A percentile compares a stretch with the other conserved stretches of the same genome.
These are phyloP conservation scores for Globisporangium rhizosaccharum DNA, from an alignment of 352 stramenopile genomes.

Conservation along the genomic window DNA sequence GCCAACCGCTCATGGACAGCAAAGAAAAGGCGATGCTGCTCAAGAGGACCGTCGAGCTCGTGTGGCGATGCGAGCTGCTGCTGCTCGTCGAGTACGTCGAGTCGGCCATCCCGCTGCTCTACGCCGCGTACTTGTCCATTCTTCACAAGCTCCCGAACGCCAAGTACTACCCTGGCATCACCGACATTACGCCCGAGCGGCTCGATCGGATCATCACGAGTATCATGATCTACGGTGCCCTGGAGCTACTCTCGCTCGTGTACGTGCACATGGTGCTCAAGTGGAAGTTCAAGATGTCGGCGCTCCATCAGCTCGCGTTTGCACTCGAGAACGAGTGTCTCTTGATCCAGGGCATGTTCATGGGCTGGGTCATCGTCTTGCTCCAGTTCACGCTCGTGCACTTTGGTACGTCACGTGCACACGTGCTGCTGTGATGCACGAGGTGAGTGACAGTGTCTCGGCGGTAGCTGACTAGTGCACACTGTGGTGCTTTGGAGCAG, in stretches of 20 bases:
- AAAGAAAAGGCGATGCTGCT: not conserved
- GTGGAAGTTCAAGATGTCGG: constrained; percentile 6
- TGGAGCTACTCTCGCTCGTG: constrained; percentile 5
- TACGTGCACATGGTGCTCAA: constrained; percentile 1
- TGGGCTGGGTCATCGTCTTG: not conserved
- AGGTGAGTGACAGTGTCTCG: too few species aligned
- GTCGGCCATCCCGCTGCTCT: constrained; percentile 4
- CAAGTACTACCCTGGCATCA: constrained; percentile 2
- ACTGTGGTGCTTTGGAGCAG: not conserved
- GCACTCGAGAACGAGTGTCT: constrained; percentile 5
- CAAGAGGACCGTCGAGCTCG: not conserved
- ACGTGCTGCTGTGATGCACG: too few species aligned
- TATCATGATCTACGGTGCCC: constrained; percentile 2
- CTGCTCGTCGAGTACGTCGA: constrained; percentile 12
- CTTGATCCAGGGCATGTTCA: constrained; percentile 2
- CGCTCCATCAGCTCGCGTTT: constrained; percentile 6
- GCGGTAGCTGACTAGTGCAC: too few species aligned
- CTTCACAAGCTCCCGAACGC: constrained; percentile 7
- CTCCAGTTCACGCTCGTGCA: constrained; percentile 7
- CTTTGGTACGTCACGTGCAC: too few species aligned
- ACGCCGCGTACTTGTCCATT: not conserved
- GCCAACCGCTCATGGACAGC: not conserved
- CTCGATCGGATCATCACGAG: not conserved
- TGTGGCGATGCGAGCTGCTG: constrained; percentile 4
- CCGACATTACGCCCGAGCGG: too few species aligned